phyloP scores from a whole-genome alignment of 176 grass and related monocot genomes.

The Zoysia pacifica region DNA sequence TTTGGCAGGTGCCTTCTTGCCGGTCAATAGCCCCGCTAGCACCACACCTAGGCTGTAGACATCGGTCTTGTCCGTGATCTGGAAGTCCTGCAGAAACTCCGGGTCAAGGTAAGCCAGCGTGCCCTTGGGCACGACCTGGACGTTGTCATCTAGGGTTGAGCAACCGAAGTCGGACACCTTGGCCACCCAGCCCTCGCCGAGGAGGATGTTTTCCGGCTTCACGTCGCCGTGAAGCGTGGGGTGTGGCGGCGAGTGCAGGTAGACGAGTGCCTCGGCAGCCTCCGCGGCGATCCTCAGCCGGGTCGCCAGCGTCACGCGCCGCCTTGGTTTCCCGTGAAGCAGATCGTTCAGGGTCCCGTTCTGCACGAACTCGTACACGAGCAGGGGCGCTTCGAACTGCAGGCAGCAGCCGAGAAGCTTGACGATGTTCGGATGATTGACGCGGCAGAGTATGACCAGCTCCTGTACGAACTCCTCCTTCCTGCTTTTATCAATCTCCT shows the following conservation, averaged over 20 bases:
- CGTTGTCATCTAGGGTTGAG: slow-evolving; percentile 8
- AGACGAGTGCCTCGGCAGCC: slow-evolving; percentile 21
- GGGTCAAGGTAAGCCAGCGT: slow-evolving; percentile 35
- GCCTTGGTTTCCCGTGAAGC: not conserved
- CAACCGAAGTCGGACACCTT: slow-evolving; percentile 50
- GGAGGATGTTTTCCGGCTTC: slow-evolving; percentile 43
- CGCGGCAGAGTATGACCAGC: slow-evolving; percentile 37
- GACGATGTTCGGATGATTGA: slow-evolving; percentile 41
- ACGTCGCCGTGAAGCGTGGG: slow-evolving; percentile 46
- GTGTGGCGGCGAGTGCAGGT: slow-evolving; percentile 33
- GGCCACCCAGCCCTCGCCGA: not conserved
- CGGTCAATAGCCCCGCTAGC: slow-evolving; percentile 31
- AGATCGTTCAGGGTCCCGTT: slow-evolving; percentile 35
- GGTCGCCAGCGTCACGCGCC: not conserved
- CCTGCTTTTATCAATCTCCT: slow-evolving; percentile 25
- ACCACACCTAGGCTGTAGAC: slow-evolving; percentile 43
- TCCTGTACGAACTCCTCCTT: slow-evolving; percentile 43
- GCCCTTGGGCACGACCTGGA: slow-evolving; percentile 27
- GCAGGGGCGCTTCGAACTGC: slow-evolving; percentile 33
- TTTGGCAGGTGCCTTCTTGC: not conserved
- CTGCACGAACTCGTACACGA: slow-evolving; percentile 46
- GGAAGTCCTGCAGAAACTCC: slow-evolving; percentile 25
- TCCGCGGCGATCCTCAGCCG: slow-evolving; percentile 30
- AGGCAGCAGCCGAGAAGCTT: slow-evolving; percentile 49
- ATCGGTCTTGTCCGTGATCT: slow-evolving; percentile 40